Conservation (phyloP, 768 basidiomycete species). For the Polyporus arcularius region DNA sequence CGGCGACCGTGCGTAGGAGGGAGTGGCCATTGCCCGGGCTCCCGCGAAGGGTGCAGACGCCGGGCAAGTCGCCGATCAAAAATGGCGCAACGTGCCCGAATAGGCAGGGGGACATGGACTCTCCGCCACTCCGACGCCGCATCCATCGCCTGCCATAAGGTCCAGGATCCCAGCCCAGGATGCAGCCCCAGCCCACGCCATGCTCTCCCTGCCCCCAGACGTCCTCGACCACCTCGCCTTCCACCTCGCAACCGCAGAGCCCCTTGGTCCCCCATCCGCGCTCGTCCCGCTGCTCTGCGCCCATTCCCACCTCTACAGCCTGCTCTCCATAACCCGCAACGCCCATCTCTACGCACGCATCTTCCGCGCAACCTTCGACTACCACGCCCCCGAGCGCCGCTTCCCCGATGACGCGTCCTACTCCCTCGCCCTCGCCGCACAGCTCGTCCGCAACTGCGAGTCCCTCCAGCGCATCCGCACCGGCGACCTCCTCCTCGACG, state of each 20-base stretch:
- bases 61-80: not conserved
- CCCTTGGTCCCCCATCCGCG: slow-evolving; percentile 48
- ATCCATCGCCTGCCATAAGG: not conserved
- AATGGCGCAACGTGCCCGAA: not conserved
- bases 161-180: not conserved
- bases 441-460: slow-evolving; percentile 41
- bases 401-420: slow-evolving; percentile 41
- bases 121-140: not conserved
- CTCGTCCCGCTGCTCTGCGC: slow-evolving; percentile 52
- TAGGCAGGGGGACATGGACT: not conserved
- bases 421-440: slow-evolving; percentile 38
- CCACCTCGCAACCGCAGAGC: slow-evolving; percentile 42
- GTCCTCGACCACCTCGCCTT: slow-evolving; percentile 54
- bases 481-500: slow-evolving; percentile 35
- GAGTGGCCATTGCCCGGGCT: not conserved
- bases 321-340: slow-evolving; percentile 35
- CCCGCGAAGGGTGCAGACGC: not conserved
- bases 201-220: slow-evolving; percentile 41
- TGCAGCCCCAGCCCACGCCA: not conserved
- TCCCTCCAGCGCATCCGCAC: slow-evolving; percentile 34
- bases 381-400: slow-evolving; percentile 50
- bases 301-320: slow-evolving; percentile 39
- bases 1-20: not conserved
- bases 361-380: slow-evolving; percentile 60
- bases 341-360: slow-evolving; percentile 54